Conservation (phyloP, 1,284 basidiomycete genomes). For the Ustilago nuda region DNA sequence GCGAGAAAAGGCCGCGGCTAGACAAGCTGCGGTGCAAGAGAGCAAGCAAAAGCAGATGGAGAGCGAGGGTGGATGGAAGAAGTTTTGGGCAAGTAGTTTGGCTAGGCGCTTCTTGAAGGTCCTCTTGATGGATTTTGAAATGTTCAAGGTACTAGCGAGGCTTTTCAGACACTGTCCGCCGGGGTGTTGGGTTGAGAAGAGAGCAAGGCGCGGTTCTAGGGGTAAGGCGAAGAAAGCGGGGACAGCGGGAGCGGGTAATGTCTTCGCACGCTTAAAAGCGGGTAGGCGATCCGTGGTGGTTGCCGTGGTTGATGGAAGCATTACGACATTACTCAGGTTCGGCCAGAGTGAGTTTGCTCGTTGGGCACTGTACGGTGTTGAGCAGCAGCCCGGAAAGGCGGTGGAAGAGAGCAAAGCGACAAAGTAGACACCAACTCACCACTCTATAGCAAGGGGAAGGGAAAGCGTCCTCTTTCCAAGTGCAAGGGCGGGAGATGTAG, state of each 20-base stretch:
- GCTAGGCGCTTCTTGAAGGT: constrained; percentile 13
- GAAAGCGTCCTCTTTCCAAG: too few species aligned
- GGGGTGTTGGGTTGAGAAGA: constrained; percentile 12
- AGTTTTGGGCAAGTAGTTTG: background rate
- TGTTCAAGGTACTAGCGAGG: constrained; percentile 9
- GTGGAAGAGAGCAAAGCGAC: background rate
- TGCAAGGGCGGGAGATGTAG: too few species aligned
- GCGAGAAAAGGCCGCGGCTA: constrained; percentile 20
- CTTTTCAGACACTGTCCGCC: constrained; percentile 27
- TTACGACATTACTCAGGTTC: constrained; percentile 88
- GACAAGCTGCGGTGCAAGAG: constrained; percentile 14
- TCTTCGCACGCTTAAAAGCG: constrained; percentile 75
- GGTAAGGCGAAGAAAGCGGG: background rate
- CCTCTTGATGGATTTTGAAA: constrained; percentile 17
- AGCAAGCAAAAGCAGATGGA: background rate
- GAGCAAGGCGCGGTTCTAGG: background rate
- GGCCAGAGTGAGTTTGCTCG: constrained; percentile 86
- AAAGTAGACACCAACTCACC: too few species aligned
- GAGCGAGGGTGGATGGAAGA: background rate
- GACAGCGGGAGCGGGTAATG: constrained; percentile 49
- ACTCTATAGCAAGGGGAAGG: too few species aligned
- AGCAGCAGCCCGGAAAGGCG: constrained; percentile 3
- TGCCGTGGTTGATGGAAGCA: constrained; percentile 89
- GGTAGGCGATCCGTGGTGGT: constrained; percentile 87
- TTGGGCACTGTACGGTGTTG: constrained; percentile 70